phyloP scores from a whole-genome alignment of 805 yeast genomes.

The Lipomyces mesembrius region DNA sequence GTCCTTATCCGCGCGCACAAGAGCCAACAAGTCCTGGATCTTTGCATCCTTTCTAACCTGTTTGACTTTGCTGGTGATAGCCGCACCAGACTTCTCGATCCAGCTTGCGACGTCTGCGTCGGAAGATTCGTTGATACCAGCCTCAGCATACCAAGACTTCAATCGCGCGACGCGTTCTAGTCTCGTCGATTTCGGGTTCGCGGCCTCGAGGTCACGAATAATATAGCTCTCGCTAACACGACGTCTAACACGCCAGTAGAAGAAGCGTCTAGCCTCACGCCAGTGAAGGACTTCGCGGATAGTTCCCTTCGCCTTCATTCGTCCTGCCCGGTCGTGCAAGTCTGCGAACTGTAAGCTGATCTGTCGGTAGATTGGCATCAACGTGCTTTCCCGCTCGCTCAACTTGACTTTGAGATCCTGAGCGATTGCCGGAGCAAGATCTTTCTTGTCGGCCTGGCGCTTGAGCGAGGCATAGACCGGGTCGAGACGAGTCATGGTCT shows the following conservation, averaged over 20 bases:
- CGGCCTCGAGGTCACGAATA: conserved; percentile 70
- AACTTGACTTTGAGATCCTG: conserved; percentile 67
- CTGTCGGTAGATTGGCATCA: conserved; percentile 89
- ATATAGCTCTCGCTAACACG: conserved; percentile 91
- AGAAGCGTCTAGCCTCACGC: conserved; percentile 87
- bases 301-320: conserved; percentile 95
- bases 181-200: conserved; percentile 59
- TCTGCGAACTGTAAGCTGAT: conserved; percentile 96
- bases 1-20: conserved; percentile 29
- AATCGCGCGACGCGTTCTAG: conserved; percentile 85
- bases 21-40: conserved; percentile 26
- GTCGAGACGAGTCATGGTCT: conserved; percentile 92
- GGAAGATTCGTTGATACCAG: conserved; percentile 28
- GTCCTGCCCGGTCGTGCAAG: conserved; percentile 94
- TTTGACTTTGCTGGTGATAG: conserved; percentile 23
- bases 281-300: conserved; percentile 85
- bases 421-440: conserved; percentile 65
- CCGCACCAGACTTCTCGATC: conserved; percentile 18
- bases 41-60: conserved; percentile 27
- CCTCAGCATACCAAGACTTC: conserved; percentile 48
- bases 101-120: conserved; percentile 30
- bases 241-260: conserved; percentile 98
- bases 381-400: conserved; percentile 73
- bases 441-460: conserved; percentile 56
- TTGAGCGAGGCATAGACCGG: conserved; percentile 70